These are phyloP conservation scores for Arabidopsis hybrid DNA, from an alignment of 441 rosid species.

Conservation along the genomic window DNA sequence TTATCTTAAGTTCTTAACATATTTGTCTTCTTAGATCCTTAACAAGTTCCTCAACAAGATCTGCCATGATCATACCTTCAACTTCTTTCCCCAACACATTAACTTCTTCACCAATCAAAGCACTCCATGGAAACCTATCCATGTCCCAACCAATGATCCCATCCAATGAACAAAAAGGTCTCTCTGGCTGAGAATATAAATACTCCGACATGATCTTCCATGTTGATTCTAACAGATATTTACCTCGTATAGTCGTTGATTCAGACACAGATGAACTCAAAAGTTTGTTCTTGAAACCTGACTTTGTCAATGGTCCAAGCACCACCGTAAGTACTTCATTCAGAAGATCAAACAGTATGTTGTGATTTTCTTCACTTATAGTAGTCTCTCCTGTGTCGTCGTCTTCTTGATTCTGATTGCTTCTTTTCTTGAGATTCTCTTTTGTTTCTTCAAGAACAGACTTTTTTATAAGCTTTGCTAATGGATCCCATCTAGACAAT, in stretches of 20 bases:
- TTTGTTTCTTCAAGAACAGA: constrained; percentile 67
- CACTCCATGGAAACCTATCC: constrained; percentile 61
- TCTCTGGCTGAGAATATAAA: constrained; percentile 59
- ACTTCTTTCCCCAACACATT: constrained; percentile 65
- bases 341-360: constrained; percentile 69
- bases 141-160: constrained; percentile 59
- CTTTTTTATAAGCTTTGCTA: constrained; percentile 63
- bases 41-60: constrained; percentile 65
- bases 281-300: constrained; percentile 58
- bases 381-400: constrained; percentile 3
- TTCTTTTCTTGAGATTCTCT: constrained; percentile 50
- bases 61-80: constrained; percentile 64
- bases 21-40: constrained; percentile 50
- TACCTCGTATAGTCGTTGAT: constrained; percentile 51
- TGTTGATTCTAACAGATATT: constrained; percentile 59
- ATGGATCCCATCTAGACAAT: constrained; percentile 56
- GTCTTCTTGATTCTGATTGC: constrained; percentile 42
- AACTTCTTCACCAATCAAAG: constrained; percentile 63
- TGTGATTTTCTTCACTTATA: constrained; percentile 48
- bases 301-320: constrained; percentile 56
- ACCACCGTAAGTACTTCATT: constrained; percentile 76
- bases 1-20: constrained; percentile 13
- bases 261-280: constrained; percentile 37
- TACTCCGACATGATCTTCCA: constrained; percentile 66
- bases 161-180: constrained; percentile 54